Base-by-base conservation (phyloP, 495 filamentous ascomycete genomes). In the Podospora appendiculata region DNA sequence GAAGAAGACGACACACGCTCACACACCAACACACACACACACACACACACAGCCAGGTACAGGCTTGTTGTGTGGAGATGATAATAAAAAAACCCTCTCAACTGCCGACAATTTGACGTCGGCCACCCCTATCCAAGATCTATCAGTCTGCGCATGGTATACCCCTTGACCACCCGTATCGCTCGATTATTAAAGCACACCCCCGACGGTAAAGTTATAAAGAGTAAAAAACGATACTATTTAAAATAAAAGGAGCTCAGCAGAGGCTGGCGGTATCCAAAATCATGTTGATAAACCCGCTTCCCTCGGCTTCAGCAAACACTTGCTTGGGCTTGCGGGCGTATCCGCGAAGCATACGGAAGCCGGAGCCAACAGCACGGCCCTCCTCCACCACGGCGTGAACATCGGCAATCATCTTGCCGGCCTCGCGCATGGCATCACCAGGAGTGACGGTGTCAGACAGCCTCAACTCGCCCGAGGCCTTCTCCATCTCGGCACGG, bases 301-400 rank as follows among this genome's bases (percentile, higher is more conserved):
- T 50, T 18, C 47, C 52, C n/a, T 45, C 2, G 33, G 36, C 19
- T 5, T 12, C 16, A 4, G 47, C 44, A 25, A 25, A 25, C 25
- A 25, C 25, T 25, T 25, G 25, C n/a, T 32, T 59, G 39, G 89
- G 87, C 80, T 98, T 98, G 78, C 85, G 85, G 39, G 90, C 88
- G 78, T 87, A 96, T 3, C 93, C 93, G 55, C 77, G 86, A 67
- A 98, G 70, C 63, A 83, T 85, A 59, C 89, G 84, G 82, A 89
- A 96, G n/a, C 85, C 89, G 34, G 86, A 82, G 36, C 87, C 88
- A 52, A 79, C 79, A 58, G 80, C 79, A 39, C 88, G 78, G 5
- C 88, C 89, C 64, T 98, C 93, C 63, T 94, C 88, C 56, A 97
- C 73, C 8, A 95, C 80, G 53, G 78, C 78, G 11, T 85, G 85